Base-by-base conservation (phyloP, 768 basidiomycete genomes). In the Leccinellum luteum region DNA sequence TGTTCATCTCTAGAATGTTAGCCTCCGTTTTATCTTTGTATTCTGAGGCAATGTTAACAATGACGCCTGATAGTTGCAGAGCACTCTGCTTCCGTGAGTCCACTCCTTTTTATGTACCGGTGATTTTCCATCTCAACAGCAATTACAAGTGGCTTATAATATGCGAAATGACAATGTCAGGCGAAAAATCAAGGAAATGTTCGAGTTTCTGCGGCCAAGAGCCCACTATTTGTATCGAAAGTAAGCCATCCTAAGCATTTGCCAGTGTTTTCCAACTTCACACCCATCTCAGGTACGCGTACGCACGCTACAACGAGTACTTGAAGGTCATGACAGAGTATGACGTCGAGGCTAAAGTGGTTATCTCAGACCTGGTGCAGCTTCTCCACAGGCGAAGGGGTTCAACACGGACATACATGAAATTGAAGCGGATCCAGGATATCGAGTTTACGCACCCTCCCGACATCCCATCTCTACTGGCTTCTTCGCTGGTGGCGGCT, bases 1-100 rank as follows among this genome's bases (percentile, higher is more conserved):
- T 79, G 0, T 84, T 81, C 58, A 74, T 77, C 8, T 70, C 76
- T n/a, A 74, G 83, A 47, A 68, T 84, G 83, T 84, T 60, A 59
- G 82, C 72, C 12, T 23, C 0, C 12, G 13, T 49, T 19, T 56
- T 30, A 3, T 54, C 56, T 51, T 21, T 8, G 32, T 14, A 4
- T 14, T 48, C 21, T 45, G 31, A 28, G 5, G n/a, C 13, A 12
- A 27, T 4, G 50, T 55, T 63, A 17, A 61, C 13, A 2, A 45
- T 6, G 28, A 28, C 6, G 8, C 15, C 44, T 53, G 19, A 34
- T 44, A 85, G 84, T 21, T 84, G 80, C 61, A 72, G 75, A 58
- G 72, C 75, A 8, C 60, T 85, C 7, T 79, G 77, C 55, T 64
- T 85, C 31, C 60, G 85, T 85, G 65, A 47, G 80, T 75, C 6